Percentiles rank a stretch among this genome's conserved stretches.
These are phyloP conservation scores for Diophrys appendiculata DNA, from an alignment of 73 alveolate species.

Conservation along the genomic window DNA sequence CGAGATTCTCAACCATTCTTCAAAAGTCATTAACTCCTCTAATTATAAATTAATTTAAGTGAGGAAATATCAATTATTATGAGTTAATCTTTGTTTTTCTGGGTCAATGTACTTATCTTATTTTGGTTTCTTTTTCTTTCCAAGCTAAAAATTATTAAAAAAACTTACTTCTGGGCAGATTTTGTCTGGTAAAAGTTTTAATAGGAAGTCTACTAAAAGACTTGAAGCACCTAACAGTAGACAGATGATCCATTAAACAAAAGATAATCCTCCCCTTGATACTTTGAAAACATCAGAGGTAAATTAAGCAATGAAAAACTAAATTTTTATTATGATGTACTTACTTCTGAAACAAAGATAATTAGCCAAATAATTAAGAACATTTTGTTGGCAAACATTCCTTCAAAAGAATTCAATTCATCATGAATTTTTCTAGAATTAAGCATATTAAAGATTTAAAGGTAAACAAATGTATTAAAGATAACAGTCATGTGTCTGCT, in stretches of 20 bases:
- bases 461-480: slow-evolving; percentile 83
- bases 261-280: slow-evolving; percentile 66
- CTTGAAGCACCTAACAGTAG: slow-evolving; percentile 72
- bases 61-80: too few relatives aligned
- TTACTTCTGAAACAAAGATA: slow-evolving; percentile 63
- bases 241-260: slow-evolving; percentile 79
- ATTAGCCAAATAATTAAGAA: slow-evolving; percentile 70
- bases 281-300: slow-evolving; percentile 32
- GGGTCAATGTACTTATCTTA: background rate
- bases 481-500: slow-evolving; percentile 87
- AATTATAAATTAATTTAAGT: too few relatives aligned
- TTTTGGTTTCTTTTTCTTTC: background rate
- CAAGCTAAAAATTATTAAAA: background rate
- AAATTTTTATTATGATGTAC: slow-evolving; percentile 12
- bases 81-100: background rate
- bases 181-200: slow-evolving; percentile 68
- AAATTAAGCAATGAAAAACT: slow-evolving; percentile 39
- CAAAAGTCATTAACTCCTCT: background rate
- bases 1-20: background rate
- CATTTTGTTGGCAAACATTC: slow-evolving; percentile 61
- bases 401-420: slow-evolving; percentile 76
- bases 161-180: slow-evolving; percentile 31
- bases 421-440: slow-evolving; percentile 89
- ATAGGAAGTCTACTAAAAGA: slow-evolving; percentile 41
- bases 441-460: slow-evolving; percentile 85